Percentiles rank a stretch among this genome's conserved stretches.
Conservation (phyloP, 169 alveolate species). For the Pseudocohnilembus persalinus region DNA sequence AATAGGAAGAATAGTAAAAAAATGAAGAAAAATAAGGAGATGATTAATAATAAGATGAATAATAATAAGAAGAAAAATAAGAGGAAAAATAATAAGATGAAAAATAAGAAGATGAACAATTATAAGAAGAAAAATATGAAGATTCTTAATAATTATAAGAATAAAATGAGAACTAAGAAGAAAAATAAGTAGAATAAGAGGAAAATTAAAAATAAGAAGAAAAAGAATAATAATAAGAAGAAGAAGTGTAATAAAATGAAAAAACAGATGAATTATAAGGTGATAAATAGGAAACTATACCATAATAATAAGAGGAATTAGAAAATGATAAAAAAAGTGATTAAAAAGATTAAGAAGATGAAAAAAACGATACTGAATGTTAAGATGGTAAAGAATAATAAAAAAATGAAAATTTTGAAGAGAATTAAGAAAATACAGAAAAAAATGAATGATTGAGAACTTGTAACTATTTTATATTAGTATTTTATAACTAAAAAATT, state of each 20-base stretch:
- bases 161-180: background rate
- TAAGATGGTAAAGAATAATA: background rate
- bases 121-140: background rate
- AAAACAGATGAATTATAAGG: background rate
- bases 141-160: background rate
- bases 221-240: background rate
- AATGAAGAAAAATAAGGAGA: background rate
- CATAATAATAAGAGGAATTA: background rate
- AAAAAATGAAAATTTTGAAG: background rate
- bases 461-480: too few species aligned
- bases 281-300: background rate
- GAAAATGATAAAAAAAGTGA: background rate
- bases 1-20: background rate
- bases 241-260: background rate
- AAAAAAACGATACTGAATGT: background rate
- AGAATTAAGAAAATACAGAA: background rate
- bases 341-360: background rate
- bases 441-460: too few species aligned
- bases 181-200: background rate
- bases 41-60: background rate
- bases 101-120: background rate
- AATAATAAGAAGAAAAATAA: background rate
- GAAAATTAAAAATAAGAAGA: background rate
- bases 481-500: too few species aligned
- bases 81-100: background rate